Percentiles rank a stretch among this genome's conserved stretches.
Conservation (phyloP, 2,329 filamentous ascomycete genomes). For the Claviceps sp. region DNA sequence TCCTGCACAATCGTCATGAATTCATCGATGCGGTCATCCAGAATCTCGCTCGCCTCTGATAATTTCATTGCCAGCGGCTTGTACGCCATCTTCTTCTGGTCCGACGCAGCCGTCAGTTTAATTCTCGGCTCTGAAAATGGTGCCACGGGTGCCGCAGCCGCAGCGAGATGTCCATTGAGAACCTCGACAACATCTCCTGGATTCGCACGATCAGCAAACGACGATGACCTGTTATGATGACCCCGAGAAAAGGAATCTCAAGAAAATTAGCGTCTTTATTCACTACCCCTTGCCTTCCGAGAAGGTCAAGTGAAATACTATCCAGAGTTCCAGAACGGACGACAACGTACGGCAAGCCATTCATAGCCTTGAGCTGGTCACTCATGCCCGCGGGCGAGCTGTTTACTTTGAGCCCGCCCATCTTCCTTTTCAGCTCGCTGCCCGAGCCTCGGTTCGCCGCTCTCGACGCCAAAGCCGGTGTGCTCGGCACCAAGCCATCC, state of each 20-base stretch:
- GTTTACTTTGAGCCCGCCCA: constrained; percentile 15
- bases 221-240: constrained; percentile 11
- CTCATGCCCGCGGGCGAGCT: constrained; percentile 22
- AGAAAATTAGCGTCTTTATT: background rate
- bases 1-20: constrained; percentile 64
- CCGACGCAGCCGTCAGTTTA: constrained; percentile 72
- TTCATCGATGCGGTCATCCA: constrained; percentile 91
- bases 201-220: constrained; percentile 64
- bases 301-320: no score
- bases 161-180: constrained; percentile 60
- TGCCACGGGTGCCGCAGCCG: constrained; percentile 55
- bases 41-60: constrained; percentile 79
- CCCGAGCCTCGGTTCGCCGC: constrained; percentile 22
- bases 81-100: constrained; percentile 82
- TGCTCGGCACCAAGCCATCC: constrained; percentile 55
- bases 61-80: constrained; percentile 91
- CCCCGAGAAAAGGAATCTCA: background rate
- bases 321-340: background rate
- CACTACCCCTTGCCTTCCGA: no score
- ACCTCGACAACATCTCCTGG: constrained; percentile 72
- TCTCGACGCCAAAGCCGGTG: constrained; percentile 33
- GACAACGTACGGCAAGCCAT: constrained; percentile 15
- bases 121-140: constrained; percentile 65
- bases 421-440: constrained; percentile 19
- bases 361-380: constrained; percentile 20